Evolutionary conservation across 139 green algal species (phyloP), one percentile per base, ranked within the genome.

Genomic region (Desmodesmus armatus): DNA sequence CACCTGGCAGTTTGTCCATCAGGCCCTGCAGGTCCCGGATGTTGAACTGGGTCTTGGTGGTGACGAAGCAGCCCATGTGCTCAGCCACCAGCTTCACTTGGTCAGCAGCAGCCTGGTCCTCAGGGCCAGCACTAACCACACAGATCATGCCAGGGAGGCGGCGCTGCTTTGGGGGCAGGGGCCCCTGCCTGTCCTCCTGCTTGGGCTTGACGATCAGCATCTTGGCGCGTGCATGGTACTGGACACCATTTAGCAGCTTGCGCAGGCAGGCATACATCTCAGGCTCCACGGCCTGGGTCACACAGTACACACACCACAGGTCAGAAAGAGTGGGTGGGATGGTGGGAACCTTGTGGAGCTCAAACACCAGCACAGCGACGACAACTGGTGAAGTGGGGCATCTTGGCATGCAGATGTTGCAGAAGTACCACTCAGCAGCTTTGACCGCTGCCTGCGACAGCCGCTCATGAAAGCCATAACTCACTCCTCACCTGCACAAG

Each of bases 131-230:
- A 25, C 85, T 90, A 23, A 98, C 78, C 0, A 98, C 70, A 19
- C 90, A 94, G 53, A 98, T 88, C 9, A 87, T 95, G 49, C 94
- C 94, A 39, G 93, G 93, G 62, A 96, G 88, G n/a, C 82, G 77
- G 39, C 82, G 74, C 33, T 27, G 78, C 80, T 89, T 86, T 55
- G 83, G 86, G n/a, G 82, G 37, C 39, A 65, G 33, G 35, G 76
- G 53, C 19, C 80, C 69, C 33, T 60, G 55, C n/a, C n/a, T n/a
- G n/a, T n/a, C n/a, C n/a, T n/a, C n/a, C n/a, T n/a, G n/a, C n/a
- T n/a, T n/a, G 11, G 87, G 65, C 6, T 82, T 87, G 19, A 88
- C 62, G 65, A 81, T 85, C 5, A 90, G 78, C 25, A 86, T 87
- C 53, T 82, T 65, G 4, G 85, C 85, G n/a, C 88, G 82, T 29